Evolutionary conservation across 164 flowering plant species (phyloP), one percentile per base, ranked within the genome.

Genomic region (Echeveria elegans): DNA sequence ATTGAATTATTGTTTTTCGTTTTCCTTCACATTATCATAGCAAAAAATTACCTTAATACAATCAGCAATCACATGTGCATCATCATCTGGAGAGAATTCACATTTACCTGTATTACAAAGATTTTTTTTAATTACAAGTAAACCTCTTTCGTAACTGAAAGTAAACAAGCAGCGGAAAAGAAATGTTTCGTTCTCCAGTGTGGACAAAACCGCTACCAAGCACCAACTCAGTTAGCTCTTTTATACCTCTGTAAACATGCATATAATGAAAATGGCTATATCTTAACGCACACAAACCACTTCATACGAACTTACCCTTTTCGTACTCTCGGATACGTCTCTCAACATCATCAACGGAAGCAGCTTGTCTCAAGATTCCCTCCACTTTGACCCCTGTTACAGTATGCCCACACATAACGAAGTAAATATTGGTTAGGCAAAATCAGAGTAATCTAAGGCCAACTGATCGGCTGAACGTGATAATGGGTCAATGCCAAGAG

Each of bases 311-410:
- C 83, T 41, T 58, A 94, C 98, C 98, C 48, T 94, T 82, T 70
- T 94, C 97, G 76, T 85, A 91, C 77, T 88, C 98, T 32, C 74
- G 84, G 74, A 94, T 77, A 50, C 98, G 83, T 28, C 58, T 83
- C 67, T 91, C 88, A 75, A 94, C 96, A 73, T 88, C 92, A 65
- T 94, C 98, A 72, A 94, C 97, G 77, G 85, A 90, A 58, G 98
- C 98, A 72, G 98, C 86, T 78, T 94, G 98, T 71, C 98, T 78
- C 81, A 94, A 79, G 70, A 94, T 89, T 34, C 98, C 98, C 84
- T 94, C 98, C 43, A 82, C 84, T 80, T 79, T 89, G 68, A 84
- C 76, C 67, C 98, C 98, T 91, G 24, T 29, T 19, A 29, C 19
- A 12, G 37, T 34, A 7, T 34, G 37, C 37, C 37, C 7, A 34